A percentile compares a stretch with the other conserved stretches of the same genome.
Evolutionary conservation across 176 grass and related monocot species (phyloP).

Genomic region (Aegilops umbellulata): DNA sequence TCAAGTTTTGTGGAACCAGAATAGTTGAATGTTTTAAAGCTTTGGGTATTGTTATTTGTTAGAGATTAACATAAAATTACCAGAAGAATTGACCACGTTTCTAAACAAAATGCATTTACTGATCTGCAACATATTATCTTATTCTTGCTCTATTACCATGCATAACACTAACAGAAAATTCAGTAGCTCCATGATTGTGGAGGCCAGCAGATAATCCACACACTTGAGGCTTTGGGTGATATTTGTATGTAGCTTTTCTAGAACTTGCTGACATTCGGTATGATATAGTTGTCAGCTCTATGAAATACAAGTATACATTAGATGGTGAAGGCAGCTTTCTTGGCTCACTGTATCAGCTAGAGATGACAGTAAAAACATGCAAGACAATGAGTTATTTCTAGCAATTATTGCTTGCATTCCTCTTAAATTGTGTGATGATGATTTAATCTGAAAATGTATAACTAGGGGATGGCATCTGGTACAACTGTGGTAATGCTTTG

Average conservation of each 20-base stretch:
- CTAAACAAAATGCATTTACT: background rate
- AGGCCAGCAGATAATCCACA: background rate
- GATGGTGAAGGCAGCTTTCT: background rate
- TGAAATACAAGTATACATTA: background rate
- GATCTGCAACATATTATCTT: background rate
- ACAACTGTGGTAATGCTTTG: background rate
- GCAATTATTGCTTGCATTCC: background rate
- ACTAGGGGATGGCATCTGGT: background rate
- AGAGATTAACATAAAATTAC: constrained; percentile 14
- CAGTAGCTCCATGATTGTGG: background rate
- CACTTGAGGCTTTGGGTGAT: background rate
- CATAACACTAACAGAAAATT: background rate
- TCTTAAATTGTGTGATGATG: background rate
- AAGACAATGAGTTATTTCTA: background rate
- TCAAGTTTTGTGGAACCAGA: background rate
- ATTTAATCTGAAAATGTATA: background rate
- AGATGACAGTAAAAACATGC: background rate
- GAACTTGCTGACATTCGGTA: background rate
- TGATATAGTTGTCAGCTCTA: constrained; percentile 5
- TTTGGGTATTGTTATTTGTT: background rate
- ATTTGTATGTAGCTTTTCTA: background rate
- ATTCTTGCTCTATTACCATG: background rate
- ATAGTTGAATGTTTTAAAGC: background rate
- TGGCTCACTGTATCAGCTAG: background rate
- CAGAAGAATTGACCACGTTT: background rate